Evolutionary conservation across 306 rosid genomes (phyloP), one percentile per base, ranked within the genome.

Genomic region (Vigna mungo): DNA sequence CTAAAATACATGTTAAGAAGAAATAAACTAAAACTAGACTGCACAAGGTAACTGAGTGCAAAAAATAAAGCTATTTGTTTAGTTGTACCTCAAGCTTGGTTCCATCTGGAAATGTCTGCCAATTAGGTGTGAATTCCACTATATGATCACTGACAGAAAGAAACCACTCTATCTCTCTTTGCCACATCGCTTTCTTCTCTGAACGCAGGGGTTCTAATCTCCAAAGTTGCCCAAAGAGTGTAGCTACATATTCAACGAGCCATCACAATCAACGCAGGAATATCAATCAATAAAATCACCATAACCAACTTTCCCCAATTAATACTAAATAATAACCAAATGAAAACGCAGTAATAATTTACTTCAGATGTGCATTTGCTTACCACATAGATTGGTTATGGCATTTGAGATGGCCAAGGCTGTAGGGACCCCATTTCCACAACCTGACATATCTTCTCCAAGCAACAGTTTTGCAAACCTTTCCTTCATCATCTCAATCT

Each of bases 391-490:
- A 81, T 95, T 92, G 20, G 98, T 92, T 76, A 92, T 92, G 75
- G 98, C 97, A 76, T 95, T 95, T 56, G 97, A 95, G 43, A 95
- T 86, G 46, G 97, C 93, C 89, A 92, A 82, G 15, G 97, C 96
- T 36, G 98, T 85, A 68, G 86, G 81, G 41, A 90, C 98, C 69
- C 98, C 98, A 80, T 95, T 92, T 78, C 98, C 98, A 69, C 92
- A 87, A 16, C 98, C 98, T 7, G 98, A 95, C 98, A 95, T 90
- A 81, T 95, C 97, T 85, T 95, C 98, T 46, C 98, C 98, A 78
- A 95, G 97, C 78, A 95, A 72, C 89, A 95, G 82, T 79, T 92
- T 95, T 58, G 98, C 81, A 80, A 95, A 92, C 83, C 98, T 85
- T 65, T 95, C 98, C 85, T 88, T 92, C 97, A 94, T 90, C 96